Percentiles rank a stretch among this genome's conserved stretches.
phyloP scores from a whole-genome alignment of 2,329 filamentous ascomycete species.

The Ilyonectria robusta region DNA sequence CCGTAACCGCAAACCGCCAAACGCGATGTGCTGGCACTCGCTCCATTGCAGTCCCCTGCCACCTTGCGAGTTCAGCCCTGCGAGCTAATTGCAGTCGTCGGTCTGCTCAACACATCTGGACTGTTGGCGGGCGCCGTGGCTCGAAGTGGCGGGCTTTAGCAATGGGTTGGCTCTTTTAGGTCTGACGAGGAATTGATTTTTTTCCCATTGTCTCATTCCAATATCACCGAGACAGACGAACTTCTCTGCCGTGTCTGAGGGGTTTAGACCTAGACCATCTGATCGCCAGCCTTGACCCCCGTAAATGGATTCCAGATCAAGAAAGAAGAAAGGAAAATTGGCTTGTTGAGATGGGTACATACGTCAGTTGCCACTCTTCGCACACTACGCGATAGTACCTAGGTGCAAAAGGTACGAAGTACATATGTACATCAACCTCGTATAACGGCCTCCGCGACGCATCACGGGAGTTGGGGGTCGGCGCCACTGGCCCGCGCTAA shows the following conservation, averaged over 20 bases:
- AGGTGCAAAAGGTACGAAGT: constrained; percentile 10
- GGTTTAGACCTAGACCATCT: background rate
- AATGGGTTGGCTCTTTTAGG: background rate
- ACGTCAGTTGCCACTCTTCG: constrained; percentile 1
- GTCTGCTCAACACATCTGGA: background rate
- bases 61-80: background rate
- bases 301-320: background rate
- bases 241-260: background rate
- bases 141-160: background rate
- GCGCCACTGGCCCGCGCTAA: constrained; percentile 29
- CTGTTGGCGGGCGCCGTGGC: background rate
- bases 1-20: background rate
- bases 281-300: too few species aligned
- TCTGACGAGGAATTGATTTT: background rate
- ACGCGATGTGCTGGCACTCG: background rate
- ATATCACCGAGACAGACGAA: background rate
- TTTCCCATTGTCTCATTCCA: background rate
- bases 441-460: constrained; percentile 22
- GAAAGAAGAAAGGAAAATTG: background rate
- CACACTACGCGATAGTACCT: background rate
- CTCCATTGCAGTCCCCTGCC: background rate
- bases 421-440: constrained; percentile 19
- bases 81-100: too few species aligned
- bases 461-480: constrained; percentile 21
- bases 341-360: background rate